phyloP scores from a whole-genome alignment of 164 flowering plant genomes.

The Santalum album region DNA sequence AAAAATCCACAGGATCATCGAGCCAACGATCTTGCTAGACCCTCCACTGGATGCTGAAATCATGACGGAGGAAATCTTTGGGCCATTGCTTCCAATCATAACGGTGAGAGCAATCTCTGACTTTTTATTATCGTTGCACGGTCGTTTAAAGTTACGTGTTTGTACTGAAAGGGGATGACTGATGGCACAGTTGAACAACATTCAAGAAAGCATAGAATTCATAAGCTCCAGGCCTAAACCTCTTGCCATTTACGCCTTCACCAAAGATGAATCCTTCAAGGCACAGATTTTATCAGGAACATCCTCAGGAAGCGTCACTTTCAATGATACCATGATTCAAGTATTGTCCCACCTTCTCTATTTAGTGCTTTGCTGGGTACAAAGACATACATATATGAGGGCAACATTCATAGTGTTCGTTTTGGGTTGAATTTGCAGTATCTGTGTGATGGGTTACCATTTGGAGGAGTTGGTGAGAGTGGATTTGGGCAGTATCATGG shows the following conservation, averaged over 20 bases:
- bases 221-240: conserved; percentile 69
- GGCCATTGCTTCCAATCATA: conserved; percentile 86
- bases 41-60: conserved; percentile 74
- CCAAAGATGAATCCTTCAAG: conserved; percentile 48
- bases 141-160: background rate
- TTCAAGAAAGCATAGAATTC: conserved; percentile 79
- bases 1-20: conserved; percentile 57
- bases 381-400: too few species aligned
- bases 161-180: background rate
- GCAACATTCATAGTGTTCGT: too few species aligned
- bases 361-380: background rate
- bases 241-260: conserved; percentile 68
- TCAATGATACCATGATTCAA: conserved; percentile 70
- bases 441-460: conserved; percentile 51
- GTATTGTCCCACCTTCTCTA: conserved; percentile 19
- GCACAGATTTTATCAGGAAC: conserved; percentile 45
- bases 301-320: conserved; percentile 70
- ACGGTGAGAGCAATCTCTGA: conserved; percentile 51
- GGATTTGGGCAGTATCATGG: conserved; percentile 91
- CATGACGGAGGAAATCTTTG: conserved; percentile 90
- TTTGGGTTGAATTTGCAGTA: conserved; percentile 35
- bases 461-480: conserved; percentile 89
- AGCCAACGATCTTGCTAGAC: conserved; percentile 79
- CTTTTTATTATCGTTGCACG: background rate
- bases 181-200: conserved; percentile 53